Base-by-base conservation (phyloP, 1,139 yeast species). In the Blastobotrys ciferrii region DNA sequence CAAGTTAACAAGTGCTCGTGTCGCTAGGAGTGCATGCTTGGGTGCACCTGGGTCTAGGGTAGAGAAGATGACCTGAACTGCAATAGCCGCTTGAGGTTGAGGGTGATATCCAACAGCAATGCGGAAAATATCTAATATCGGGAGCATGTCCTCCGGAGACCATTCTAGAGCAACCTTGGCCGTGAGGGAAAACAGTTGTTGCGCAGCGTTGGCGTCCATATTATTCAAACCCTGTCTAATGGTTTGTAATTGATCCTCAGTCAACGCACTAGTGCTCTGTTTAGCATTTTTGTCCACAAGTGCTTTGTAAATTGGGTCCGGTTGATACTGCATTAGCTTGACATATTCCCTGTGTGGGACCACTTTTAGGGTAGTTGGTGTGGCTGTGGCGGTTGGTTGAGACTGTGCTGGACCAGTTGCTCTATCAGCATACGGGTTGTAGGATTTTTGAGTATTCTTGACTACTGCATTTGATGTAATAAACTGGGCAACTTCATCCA, bases 401-500 rank as follows among this genome's bases (percentile, higher is more conserved):
- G 48, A 25, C 1, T 51, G 31, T n/a, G 48, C n/a, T 2, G 38
- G 25, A 12, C 38, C 40, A 12, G 48, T 35, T 15, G 43, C 18
- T 32, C 65, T 45, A 2, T 63, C 43, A 3, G 61, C 59, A 33
- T 61, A 60, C 4, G 66, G 63, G 42, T 58, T 61, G 3, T 48
- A 74, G 12, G 68, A 70, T 0, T 92, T 91, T 33, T 76, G 80
- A 1, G 96, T 86, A 63, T 92, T 92, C 42, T 74, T 71, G 28
- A 36, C 40, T 9, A 36, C 40, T 3, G 40, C 40, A 36, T 36
- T 36, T 14, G 14, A 17, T 52, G 86, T 73, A 32, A 94, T 80
- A 60, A 94, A 94, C 51, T 78, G 76, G n/a, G 91, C 98, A 45
- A 92, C 83, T 57, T 92, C 89, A 47, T 91, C 92, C 17, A 79